A percentile compares a stretch with the other conserved stretches of the same genome.
Evolutionary conservation across 1,284 basidiomycete species (phyloP).

Genomic region (Fomitopsis palustris): DNA sequence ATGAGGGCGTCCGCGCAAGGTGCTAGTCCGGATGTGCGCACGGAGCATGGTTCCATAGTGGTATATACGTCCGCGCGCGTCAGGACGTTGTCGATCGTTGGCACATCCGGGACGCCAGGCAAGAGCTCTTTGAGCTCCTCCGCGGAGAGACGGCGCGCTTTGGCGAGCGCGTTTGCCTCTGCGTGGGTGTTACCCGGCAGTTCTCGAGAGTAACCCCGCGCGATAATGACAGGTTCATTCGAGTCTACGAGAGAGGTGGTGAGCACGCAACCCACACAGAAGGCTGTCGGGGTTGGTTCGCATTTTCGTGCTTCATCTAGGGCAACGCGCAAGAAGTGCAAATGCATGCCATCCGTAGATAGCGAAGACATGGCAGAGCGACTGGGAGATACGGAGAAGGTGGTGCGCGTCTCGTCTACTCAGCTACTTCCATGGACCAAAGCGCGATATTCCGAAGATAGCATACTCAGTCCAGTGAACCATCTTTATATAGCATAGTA

Average conservation of each 20-base stretch:
- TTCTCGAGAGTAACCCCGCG: slow-evolving; percentile 90
- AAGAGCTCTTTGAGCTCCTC: slow-evolving; percentile 43
- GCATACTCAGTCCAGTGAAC: background rate
- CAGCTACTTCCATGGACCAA: no score
- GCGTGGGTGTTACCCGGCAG: slow-evolving; percentile 96
- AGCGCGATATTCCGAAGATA: no score
- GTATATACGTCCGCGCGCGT: slow-evolving; percentile 78
- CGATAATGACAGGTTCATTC: slow-evolving; percentile 49
- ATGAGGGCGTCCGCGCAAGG: slow-evolving; percentile 90
- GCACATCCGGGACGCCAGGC: slow-evolving; percentile 27
- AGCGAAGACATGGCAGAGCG: background rate
- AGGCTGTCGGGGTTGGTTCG: slow-evolving; percentile 74
- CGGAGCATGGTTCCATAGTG: slow-evolving; percentile 95
- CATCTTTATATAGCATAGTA: background rate
- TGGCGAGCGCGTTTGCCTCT: slow-evolving; percentile 90
- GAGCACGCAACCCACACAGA: slow-evolving; percentile 92
- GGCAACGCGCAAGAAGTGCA: slow-evolving; percentile 58
- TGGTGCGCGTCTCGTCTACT: no score
- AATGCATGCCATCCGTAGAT: slow-evolving; percentile 25
- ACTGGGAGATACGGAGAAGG: background rate
- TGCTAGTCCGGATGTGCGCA: slow-evolving; percentile 82
- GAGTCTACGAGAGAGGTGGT: slow-evolving; percentile 43
- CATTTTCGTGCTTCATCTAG: slow-evolving; percentile 75
- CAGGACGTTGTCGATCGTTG: slow-evolving; percentile 43
- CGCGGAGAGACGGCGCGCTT: slow-evolving; percentile 50